Conservation (phyloP, 2,329 filamentous ascomycete genomes). For the Biscogniauxia marginata region DNA sequence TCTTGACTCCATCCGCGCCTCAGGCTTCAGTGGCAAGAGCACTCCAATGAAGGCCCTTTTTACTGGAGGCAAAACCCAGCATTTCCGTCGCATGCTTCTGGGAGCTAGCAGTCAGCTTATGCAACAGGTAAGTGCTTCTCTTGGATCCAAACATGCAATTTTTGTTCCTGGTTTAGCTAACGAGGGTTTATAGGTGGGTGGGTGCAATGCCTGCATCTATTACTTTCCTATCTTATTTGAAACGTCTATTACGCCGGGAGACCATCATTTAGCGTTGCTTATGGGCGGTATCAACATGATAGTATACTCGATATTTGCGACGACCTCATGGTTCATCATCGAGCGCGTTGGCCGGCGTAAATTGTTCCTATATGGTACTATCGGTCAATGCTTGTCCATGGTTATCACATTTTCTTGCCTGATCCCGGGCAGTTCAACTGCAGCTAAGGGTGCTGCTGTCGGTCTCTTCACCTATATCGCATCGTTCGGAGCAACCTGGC, state of each 20-base stretch:
- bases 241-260: conserved; percentile 36
- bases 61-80: conserved; percentile 63
- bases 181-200: no score
- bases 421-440: conserved; percentile 60
- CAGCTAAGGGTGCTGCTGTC: conserved; percentile 66
- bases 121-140: no score
- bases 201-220: conserved; percentile 58
- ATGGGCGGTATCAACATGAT: conserved; percentile 57
- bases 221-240: conserved; percentile 61
- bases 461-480: conserved; percentile 69
- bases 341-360: conserved; percentile 46
- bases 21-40: conserved; percentile 43
- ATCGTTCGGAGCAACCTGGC: conserved; percentile 64
- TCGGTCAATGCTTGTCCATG: conserved; percentile 54
- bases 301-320: conserved; percentile 61
- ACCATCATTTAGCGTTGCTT: conserved; percentile 48
- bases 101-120: conserved; percentile 59
- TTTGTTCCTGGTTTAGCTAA: no score
- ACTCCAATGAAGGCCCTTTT: conserved; percentile 54
- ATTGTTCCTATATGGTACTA: conserved; percentile 44
- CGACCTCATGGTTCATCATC: conserved; percentile 53
- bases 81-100: conserved; percentile 63
- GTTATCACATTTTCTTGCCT: conserved; percentile 62
- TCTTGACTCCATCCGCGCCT: conserved; percentile 60
- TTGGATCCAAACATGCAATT: no score